Percentiles rank a stretch among this genome's conserved stretches.
Evolutionary conservation across 176 grass and related monocot species (phyloP).

Genomic region (Hyparrhenia diplandra): DNA sequence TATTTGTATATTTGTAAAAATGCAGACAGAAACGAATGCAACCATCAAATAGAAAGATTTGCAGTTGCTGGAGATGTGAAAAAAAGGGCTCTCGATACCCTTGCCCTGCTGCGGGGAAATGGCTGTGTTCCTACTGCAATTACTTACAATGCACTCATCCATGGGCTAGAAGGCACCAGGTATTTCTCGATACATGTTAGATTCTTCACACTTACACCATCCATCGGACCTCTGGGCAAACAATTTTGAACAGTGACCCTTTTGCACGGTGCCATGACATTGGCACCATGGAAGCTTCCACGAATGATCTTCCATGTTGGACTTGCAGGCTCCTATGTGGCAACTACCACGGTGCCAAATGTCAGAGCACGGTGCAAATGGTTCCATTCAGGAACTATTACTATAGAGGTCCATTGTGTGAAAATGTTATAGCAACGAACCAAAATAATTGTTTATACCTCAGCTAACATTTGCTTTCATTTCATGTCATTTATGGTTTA

Average conservation of each 20-base stretch:
- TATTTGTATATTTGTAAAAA: slow-evolving; percentile 78
- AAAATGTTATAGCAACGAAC: background rate
- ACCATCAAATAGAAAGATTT: slow-evolving; percentile 75
- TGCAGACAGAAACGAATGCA: slow-evolving; percentile 71
- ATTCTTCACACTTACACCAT: background rate
- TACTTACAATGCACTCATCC: slow-evolving; percentile 92
- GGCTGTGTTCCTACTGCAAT: slow-evolving; percentile 68
- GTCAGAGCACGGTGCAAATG: background rate
- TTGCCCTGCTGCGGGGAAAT: slow-evolving; percentile 67
- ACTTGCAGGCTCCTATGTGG: background rate
- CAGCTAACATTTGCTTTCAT: background rate
- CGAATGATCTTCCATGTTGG: background rate
- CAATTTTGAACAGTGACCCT: background rate
- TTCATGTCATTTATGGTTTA: too few relatives aligned
- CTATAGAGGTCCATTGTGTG: background rate
- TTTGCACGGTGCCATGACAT: background rate
- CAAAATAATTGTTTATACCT: background rate
- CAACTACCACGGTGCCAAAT: background rate
- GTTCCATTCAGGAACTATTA: background rate
- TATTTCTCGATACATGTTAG: slow-evolving; percentile 26
- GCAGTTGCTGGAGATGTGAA: slow-evolving; percentile 75
- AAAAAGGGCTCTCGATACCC: slow-evolving; percentile 64
- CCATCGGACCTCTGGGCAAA: too few relatives aligned
- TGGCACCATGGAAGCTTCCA: background rate
- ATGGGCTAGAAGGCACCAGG: slow-evolving; percentile 79